Conservation (phyloP, 129 eudicot species). For the Pseudognaphalium luteoalbum region DNA sequence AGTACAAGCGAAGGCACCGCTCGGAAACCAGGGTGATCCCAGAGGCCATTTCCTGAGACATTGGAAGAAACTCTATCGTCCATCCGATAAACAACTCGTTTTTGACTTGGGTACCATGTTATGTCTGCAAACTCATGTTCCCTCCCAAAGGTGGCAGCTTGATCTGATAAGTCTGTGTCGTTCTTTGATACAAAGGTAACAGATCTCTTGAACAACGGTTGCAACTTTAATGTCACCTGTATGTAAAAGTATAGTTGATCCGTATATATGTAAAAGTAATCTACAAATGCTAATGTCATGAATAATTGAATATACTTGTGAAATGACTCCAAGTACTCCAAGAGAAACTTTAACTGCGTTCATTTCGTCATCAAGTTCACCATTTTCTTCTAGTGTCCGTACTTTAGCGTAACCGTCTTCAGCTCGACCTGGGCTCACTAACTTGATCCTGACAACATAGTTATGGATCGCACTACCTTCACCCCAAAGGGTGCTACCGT, state of each 20-base stretch:
- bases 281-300: background rate
- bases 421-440: slow-evolving; percentile 52
- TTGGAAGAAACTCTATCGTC: slow-evolving; percentile 67
- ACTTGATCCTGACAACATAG: slow-evolving; percentile 51
- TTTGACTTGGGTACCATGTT: slow-evolving; percentile 57
- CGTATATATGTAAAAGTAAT: background rate
- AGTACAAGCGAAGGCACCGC: slow-evolving; percentile 44
- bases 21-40: slow-evolving; percentile 67
- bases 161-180: slow-evolving; percentile 57
- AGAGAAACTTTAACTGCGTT: background rate
- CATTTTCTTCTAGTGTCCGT: slow-evolving; percentile 38
- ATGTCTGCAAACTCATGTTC: slow-evolving; percentile 60
- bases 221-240: slow-evolving; percentile 69
- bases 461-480: slow-evolving; percentile 73
- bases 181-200: slow-evolving; percentile 44
- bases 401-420: slow-evolving; percentile 55
- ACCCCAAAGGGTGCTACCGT: slow-evolving; percentile 87
- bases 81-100: slow-evolving; percentile 44
- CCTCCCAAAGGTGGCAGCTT: slow-evolving; percentile 52
- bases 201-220: slow-evolving; percentile 74
- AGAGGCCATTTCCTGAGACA: slow-evolving; percentile 54
- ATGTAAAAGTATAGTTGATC: background rate
- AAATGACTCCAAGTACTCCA: slow-evolving; percentile 87
- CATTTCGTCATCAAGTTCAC: slow-evolving; percentile 37
- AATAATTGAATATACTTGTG: slow-evolving; percentile 20